Percentiles rank a stretch among this genome's conserved stretches.
These are phyloP conservation scores for Aspergillus brasiliensis DNA, from an alignment of 2,329 filamentous ascomycete genomes.

Conservation along the genomic window DNA sequence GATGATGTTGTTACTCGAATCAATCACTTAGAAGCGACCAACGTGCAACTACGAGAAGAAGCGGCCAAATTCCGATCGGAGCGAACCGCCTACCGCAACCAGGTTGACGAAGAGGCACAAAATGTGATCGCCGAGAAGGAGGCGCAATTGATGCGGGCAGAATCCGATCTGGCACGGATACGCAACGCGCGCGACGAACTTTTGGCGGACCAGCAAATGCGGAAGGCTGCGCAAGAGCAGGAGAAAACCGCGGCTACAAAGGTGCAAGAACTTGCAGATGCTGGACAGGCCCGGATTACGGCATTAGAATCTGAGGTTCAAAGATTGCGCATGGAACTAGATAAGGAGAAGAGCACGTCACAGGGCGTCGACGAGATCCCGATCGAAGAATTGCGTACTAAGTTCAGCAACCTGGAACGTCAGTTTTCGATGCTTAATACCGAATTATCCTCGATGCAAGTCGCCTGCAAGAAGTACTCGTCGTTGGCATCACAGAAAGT, in stretches of 20 bases:
- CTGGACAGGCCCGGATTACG: conserved; percentile 76
- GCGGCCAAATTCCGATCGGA: conserved; percentile 83
- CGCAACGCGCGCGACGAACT: conserved; percentile 83
- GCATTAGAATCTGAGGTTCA: conserved; percentile 82
- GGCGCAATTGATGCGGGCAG: conserved; percentile 74
- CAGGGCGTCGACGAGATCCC: conserved; percentile 61
- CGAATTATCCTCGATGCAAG: conserved; percentile 86
- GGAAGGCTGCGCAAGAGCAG: conserved; percentile 78
- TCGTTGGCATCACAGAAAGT: conserved; percentile 84
- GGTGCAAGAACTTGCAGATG: conserved; percentile 75
- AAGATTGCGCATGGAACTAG: conserved; percentile 62
- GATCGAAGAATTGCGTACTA: conserved; percentile 70
- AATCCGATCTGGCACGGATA: conserved; percentile 83
- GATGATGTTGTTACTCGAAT: conserved; percentile 91
- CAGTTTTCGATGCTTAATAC: conserved; percentile 83
- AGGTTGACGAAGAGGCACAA: conserved; percentile 80
- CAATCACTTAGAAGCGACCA: conserved; percentile 87
- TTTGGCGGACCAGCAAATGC: conserved; percentile 75
- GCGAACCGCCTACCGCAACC: conserved; percentile 75
- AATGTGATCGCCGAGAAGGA: conserved; percentile 75
- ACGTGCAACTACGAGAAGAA: conserved; percentile 81
- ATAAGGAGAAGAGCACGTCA: conserved; percentile 46
- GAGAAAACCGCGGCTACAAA: conserved; percentile 70
- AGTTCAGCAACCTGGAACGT: conserved; percentile 72
- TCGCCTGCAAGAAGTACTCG: conserved; percentile 87